Percentiles rank a stretch among this genome's conserved stretches.
These are phyloP conservation scores for Dorcoceras hygrometricum DNA, from an alignment of 257 asterid genomes.

Conservation along the genomic window DNA sequence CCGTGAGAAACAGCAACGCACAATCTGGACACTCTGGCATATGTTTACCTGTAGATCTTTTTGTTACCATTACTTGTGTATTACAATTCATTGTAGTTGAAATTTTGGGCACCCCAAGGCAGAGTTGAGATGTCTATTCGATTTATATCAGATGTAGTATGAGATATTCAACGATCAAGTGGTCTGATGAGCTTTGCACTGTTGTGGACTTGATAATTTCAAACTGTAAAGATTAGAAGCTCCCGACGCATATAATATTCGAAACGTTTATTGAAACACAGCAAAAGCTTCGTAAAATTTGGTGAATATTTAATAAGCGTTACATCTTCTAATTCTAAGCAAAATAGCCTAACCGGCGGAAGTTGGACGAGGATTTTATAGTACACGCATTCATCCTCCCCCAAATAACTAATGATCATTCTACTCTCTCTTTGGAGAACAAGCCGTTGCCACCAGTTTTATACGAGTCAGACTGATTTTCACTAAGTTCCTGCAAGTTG, in stretches of 20 bases:
- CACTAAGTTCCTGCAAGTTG: conserved; percentile 32
- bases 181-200: not conserved
- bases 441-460: not conserved
- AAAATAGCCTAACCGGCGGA: not conserved
- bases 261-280: not conserved
- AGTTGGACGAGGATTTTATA: not conserved
- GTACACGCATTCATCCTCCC: not conserved
- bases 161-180: not conserved
- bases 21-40: not conserved
- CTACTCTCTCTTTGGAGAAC: conserved; percentile 11
- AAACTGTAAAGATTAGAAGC: too few species aligned
- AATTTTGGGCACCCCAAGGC: not conserved
- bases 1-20: not conserved
- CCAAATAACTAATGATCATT: conserved; percentile 2
- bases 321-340: not conserved
- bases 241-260: not conserved
- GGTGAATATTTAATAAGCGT: too few species aligned
- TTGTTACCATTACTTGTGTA: not conserved
- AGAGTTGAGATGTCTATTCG: conserved; percentile 12
- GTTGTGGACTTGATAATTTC: too few species aligned
- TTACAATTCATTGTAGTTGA: not conserved
- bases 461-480: conserved; percentile 25
- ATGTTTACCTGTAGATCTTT: not conserved
- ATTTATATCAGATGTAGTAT: not conserved
- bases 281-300: not conserved